Evolutionary conservation across 495 filamentous ascomycete genomes (phyloP), one percentile per base, ranked within the genome.

Genomic region (Penicillium daleae): DNA sequence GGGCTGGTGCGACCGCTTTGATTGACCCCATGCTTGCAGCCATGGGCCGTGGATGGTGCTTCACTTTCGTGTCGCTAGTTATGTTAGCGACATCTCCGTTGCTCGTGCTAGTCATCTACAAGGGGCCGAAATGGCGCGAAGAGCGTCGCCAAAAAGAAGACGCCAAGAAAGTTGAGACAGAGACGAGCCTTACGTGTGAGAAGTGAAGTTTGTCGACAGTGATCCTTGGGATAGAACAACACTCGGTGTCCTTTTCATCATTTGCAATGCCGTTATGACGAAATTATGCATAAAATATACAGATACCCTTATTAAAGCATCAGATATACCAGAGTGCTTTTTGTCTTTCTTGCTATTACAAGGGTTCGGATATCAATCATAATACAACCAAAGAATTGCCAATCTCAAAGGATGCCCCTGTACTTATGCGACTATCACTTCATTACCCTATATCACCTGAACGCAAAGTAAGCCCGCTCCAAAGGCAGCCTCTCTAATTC

Each of bases 401-500:
- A 15, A 5, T n/a, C n/a, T 50, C 27, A 39, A 50, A 49, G 6
- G 8, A 10, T 46, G 42, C 57, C 10, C 10, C 39, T 13, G 3
- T 31, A 29, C 13, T 26, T 48, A 33, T 53, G 13, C 46, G 61
- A 49, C 27, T 19, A 15, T 31, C 35, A 21, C 17, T 26, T 32
- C 26, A 5, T 44, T 29, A 46, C 29, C 52, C 6, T 39, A 13
- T 13, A 70, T 79, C 69, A 80, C 24, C 72, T 70, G 58, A 82
- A 78, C 50, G 78, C 74, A 74, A 82, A 83, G 64, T 76, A 74
- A 17, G 91, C 90, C 59, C 82, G 78, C 74, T 97, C 93, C 62
- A 94, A 59, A 13, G 90, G 87, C 64, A 89, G 83, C 67, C 93
- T 84, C 71, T 89, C 88, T 21, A 82, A 87, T 74, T 97, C 93